Percentiles rank a stretch among this genome's conserved stretches.
phyloP scores from a whole-genome alignment of 78 protist genomes.

The Neovahlkampfia damariscottae region DNA sequence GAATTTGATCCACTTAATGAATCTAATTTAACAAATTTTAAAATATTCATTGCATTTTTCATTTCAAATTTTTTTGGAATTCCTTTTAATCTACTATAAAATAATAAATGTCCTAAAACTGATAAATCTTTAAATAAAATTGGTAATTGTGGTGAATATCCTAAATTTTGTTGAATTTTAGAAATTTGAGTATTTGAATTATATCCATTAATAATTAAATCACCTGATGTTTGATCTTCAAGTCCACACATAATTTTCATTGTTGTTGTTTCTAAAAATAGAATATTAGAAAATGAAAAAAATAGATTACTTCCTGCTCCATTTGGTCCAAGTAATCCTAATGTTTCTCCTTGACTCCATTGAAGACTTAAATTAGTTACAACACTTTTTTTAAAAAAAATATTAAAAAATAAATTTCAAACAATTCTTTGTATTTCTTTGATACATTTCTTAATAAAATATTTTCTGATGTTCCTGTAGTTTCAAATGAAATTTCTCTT shows the following conservation, averaged over 20 bases:
- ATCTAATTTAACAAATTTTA: background rate
- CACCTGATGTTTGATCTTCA: conserved; percentile 34
- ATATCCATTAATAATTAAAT: conserved; percentile 33
- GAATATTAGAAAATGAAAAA: too few species aligned
- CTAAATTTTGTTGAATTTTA: conserved; percentile 25
- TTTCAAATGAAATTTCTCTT: too few species aligned
- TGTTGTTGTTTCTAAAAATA: conserved; percentile 35
- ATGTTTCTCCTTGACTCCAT: too few species aligned
- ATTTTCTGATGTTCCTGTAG: too few species aligned
- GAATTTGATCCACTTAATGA: background rate
- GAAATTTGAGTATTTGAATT: conserved; percentile 31
- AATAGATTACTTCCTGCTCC: too few species aligned
- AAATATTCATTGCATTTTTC: background rate
- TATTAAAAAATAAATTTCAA: too few species aligned
- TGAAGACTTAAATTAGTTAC: too few species aligned
- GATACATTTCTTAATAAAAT: too few species aligned
- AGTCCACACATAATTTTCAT: conserved; percentile 31
- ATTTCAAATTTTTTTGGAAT: background rate
- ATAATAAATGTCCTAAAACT: conserved; percentile 18
- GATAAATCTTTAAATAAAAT: conserved; percentile 24
- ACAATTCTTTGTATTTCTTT: too few species aligned
- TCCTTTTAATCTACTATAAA: conserved; percentile 13
- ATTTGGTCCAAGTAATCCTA: too few species aligned
- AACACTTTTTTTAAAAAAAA: too few species aligned
- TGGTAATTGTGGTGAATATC: conserved; percentile 24